Base-by-base conservation (phyloP, 1,139 yeast species). In the Pichia sp. region DNA sequence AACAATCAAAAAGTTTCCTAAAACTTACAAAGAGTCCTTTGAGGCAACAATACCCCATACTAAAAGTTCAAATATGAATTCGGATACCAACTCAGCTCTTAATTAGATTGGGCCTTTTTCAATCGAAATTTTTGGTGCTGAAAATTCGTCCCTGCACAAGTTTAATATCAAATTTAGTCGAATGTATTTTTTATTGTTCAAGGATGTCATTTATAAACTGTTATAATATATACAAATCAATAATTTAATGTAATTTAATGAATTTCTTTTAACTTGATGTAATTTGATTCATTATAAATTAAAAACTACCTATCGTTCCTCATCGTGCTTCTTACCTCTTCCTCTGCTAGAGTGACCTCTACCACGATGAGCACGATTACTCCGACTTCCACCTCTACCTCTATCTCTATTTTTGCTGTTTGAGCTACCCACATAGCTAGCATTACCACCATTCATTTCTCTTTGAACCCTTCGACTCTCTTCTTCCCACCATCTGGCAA, bases 401-500 rank as follows among this genome's bases (percentile, higher is more conserved):
- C 30, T 26, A 4, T 24, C 14, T 4, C 25, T 24, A 3, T 19
- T 28, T 4, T 25, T 26, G 10, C 26, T 19, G n/a, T 25, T 17
- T n/a, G n/a, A n/a, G n/a, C n/a, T n/a, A n/a, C n/a, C n/a, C 7
- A 8, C 22, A 10, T 22, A 22, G 18, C 30, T 17, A 14, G 31
- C 25, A 14, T 23, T 30, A 20, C 42, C 38, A 4, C 36, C 21
- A 65, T 71, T 61, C 50, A 58, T 48, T 50, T 67, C 72, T 39
- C 56, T 59, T 55, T 81, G 88, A 8, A 79, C 82, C 37, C 73
- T 63, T 18, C 66, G 66, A 31, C 83, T 68, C 54, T 84, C 94
- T 49, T 74, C 77, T 37, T 73, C 81, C 89, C 93, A 84, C 95
- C 95, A 84, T 47, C 63, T 68, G 17, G 78, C 84, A 63, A 84